Evolutionary conservation across 1,284 basidiomycete genomes (phyloP).

Genomic region (Cryptococcus amylolentus): DNA sequence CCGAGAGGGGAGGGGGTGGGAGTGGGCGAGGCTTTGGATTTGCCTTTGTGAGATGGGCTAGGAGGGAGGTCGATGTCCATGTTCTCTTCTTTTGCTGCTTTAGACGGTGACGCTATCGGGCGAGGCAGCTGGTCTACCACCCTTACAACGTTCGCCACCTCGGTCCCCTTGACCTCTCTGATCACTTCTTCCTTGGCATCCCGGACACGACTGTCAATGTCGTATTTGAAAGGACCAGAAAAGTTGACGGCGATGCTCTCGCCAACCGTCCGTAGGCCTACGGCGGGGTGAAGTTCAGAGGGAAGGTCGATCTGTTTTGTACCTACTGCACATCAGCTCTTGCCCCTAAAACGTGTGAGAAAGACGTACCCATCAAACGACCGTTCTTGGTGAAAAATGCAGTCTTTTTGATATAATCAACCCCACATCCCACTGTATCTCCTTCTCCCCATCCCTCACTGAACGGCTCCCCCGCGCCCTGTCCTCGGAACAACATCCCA

Average conservation of each 20-base stretch:
- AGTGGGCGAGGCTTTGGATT: neutral
- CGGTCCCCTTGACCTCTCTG: neutral
- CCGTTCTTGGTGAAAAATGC: conserved; percentile 92
- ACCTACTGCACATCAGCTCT: neutral
- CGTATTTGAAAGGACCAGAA: conserved; percentile 73
- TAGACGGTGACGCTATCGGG: too few species aligned
- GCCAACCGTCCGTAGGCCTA: conserved; percentile 72
- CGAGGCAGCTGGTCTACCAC: conserved; percentile 10
- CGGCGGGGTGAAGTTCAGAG: conserved; percentile 68
- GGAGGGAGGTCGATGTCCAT: neutral
- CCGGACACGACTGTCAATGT: conserved; percentile 74
- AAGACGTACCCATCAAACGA: conserved; percentile 61
- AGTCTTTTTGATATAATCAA: conserved; percentile 73
- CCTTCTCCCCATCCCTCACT: conserved; percentile 67
- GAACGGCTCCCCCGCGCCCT: conserved; percentile 68
- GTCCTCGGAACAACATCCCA: conserved; percentile 70
- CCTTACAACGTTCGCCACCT: conserved; percentile 3
- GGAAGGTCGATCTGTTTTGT: neutral
- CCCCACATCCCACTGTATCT: conserved; percentile 81
- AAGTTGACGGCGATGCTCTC: conserved; percentile 63
- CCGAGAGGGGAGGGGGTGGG: neutral
- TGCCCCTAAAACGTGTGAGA: neutral
- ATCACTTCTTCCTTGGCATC: neutral
- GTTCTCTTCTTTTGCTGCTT: neutral
- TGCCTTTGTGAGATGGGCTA: neutral